phyloP scores from a whole-genome alignment of 805 yeast genomes.

The Metahyphopichia silvanorum region DNA sequence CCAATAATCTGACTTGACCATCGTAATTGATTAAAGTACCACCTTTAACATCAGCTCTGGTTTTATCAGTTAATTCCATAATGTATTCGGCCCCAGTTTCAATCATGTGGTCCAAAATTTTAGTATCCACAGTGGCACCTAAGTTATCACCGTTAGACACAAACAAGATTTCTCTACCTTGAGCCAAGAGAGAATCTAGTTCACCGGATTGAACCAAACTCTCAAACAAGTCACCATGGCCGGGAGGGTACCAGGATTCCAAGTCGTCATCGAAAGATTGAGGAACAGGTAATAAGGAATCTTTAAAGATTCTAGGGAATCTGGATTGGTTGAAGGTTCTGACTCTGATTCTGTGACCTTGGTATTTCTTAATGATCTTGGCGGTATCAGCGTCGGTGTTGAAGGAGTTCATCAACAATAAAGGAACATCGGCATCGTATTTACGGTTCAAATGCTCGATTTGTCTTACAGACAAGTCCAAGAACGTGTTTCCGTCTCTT shows the following conservation, averaged over 20 bases:
- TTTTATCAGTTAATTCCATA: conserved; percentile 98
- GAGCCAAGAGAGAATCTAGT: conserved; percentile 80
- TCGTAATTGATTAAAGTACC: conserved; percentile 97
- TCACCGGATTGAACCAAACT: conserved; percentile 86
- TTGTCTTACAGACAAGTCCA: conserved; percentile 94
- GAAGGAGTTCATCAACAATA: conserved; percentile 96
- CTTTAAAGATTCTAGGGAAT: conserved; percentile 93
- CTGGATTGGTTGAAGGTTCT: conserved; percentile 97
- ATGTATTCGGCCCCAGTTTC: conserved; percentile 90
- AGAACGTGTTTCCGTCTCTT: conserved; percentile 95
- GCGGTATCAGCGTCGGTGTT: conserved; percentile 96
- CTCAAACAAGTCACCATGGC: conserved; percentile 98
- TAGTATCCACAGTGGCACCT: conserved; percentile 96
- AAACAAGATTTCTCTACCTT: conserved; percentile 92
- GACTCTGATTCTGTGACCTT: conserved; percentile 92
- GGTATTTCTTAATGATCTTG: conserved; percentile 91
- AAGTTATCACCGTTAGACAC: conserved; percentile 98
- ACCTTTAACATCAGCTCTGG: conserved; percentile 99
- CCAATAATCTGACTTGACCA: conserved; percentile 90
- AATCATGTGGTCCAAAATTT: conserved; percentile 88
- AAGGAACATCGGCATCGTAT: conserved; percentile 90
- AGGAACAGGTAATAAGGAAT: conserved; percentile 95
- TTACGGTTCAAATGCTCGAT: conserved; percentile 90
- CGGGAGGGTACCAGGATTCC: conserved; percentile 99
- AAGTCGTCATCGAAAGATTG: conserved; percentile 65